A percentile compares a stretch with the other conserved stretches of the same genome.
Conservation (phyloP, 2,329 filamentous ascomycete species). For the Alternaria arbusti region DNA sequence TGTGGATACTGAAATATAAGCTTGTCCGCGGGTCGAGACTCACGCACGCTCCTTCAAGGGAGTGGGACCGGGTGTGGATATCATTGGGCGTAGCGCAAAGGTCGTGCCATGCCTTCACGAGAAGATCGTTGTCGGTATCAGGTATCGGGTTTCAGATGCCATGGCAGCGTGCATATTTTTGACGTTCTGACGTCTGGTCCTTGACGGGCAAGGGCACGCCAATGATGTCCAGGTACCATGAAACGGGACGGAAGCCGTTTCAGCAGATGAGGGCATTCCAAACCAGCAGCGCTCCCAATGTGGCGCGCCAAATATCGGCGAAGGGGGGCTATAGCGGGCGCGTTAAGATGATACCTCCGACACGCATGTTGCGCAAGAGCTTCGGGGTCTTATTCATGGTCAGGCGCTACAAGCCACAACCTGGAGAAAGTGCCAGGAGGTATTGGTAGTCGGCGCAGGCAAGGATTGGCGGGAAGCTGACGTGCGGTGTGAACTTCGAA, state of each 20-base stretch:
- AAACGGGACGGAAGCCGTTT: slow-evolving; percentile 22
- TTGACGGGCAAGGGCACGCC: slow-evolving; percentile 17
- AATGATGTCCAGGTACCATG: background rate
- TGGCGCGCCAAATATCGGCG: slow-evolving; percentile 1
- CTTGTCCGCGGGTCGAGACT: slow-evolving; percentile 21
- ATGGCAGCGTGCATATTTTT: slow-evolving; percentile 25
- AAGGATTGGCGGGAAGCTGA: slow-evolving; percentile 16
- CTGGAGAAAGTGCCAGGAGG: slow-evolving; percentile 22
- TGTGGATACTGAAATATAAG: slow-evolving; percentile 21
- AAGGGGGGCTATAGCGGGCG: slow-evolving; percentile 9
- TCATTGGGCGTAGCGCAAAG: slow-evolving; percentile 25
- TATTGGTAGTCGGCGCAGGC: slow-evolving; percentile 17
- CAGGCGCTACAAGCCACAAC: slow-evolving; percentile 35
- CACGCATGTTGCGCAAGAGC: slow-evolving; percentile 11
- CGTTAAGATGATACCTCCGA: slow-evolving; percentile 23
- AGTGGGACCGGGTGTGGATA: slow-evolving; percentile 8
- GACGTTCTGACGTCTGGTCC: slow-evolving; percentile 27
- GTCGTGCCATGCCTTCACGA: slow-evolving; percentile 18
- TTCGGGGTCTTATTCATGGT: slow-evolving; percentile 26
- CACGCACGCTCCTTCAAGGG: slow-evolving; percentile 8
- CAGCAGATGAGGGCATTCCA: slow-evolving; percentile 27
- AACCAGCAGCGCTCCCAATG: slow-evolving; percentile 6
- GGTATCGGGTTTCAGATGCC: slow-evolving; percentile 36
- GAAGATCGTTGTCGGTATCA: slow-evolving; percentile 26
- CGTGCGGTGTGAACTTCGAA: slow-evolving; percentile 12